Conservation (phyloP, 2,329 filamentous ascomycete genomes). For the Pseudogymnoascus sp. region DNA sequence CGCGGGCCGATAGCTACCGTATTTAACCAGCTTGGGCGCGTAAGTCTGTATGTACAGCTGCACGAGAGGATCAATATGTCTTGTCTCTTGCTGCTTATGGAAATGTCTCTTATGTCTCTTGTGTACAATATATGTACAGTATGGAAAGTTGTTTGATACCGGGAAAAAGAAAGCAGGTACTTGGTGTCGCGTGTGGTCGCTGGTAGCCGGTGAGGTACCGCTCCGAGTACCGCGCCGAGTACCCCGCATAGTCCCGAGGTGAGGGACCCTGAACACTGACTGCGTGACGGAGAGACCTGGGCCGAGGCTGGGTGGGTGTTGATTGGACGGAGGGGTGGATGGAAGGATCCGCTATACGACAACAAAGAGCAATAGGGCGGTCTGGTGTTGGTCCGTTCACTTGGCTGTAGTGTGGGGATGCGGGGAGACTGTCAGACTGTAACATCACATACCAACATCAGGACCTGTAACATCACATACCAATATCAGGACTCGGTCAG, state of each 20-base stretch:
- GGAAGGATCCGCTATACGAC: background rate
- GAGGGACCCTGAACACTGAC: background rate
- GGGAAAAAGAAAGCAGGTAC: conserved; percentile 1
- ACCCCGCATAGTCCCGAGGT: conserved; percentile 4
- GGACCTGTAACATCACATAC: background rate
- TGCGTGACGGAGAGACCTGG: background rate
- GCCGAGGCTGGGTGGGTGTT: background rate
- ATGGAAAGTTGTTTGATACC: background rate
- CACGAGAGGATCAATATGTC: background rate
- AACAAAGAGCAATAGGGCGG: background rate
- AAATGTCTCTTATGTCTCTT: background rate
- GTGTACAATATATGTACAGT: background rate
- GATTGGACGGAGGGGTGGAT: background rate
- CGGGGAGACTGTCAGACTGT: background rate
- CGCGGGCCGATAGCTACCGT: conserved; percentile 4
- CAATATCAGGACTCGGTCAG: background rate
- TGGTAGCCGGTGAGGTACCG: background rate
- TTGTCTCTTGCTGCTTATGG: background rate
- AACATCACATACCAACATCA: background rate
- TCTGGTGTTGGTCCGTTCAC: background rate
- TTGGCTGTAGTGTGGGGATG: background rate
- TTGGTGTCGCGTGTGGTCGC: background rate
- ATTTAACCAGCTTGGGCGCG: background rate
- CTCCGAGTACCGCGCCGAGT: conserved; percentile 5
- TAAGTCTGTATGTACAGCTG: background rate